Evolutionary conservation across 108 stramenopile genomes (phyloP).

Genomic region (Fistulifera pelliculosa): DNA sequence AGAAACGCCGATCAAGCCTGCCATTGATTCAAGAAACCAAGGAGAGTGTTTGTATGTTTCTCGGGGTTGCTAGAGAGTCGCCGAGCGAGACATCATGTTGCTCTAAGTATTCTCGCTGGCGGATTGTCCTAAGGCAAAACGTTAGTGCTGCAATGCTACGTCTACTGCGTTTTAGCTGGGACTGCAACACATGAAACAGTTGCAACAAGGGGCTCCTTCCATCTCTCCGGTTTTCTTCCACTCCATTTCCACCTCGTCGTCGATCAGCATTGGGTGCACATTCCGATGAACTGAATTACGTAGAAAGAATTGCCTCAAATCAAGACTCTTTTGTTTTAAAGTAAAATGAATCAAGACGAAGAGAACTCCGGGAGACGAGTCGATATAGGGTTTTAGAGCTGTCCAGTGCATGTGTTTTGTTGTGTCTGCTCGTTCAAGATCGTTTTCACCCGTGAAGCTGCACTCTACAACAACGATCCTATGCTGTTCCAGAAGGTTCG

Average conservation of each 20-base stretch:
- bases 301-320: conserved; percentile 23
- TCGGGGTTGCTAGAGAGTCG: too few species aligned
- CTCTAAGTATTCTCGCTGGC: too few species aligned
- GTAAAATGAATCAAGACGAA: conserved; percentile 35
- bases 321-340: conserved; percentile 22
- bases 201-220: too few species aligned
- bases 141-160: too few species aligned
- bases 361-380: conserved; percentile 19
- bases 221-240: conserved; percentile 12
- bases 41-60: too few species aligned
- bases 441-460: conserved; percentile 25
- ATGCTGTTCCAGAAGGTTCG: conserved; percentile 28
- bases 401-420: conserved; percentile 41
- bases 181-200: too few species aligned
- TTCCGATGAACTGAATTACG: conserved; percentile 11
- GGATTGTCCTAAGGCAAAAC: too few species aligned
- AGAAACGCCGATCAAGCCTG: too few species aligned
- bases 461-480: conserved; percentile 31
- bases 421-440: conserved; percentile 14
- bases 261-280: conserved; percentile 35
- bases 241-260: conserved; percentile 22
- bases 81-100: too few species aligned
- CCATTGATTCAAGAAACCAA: too few species aligned
- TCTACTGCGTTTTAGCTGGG: too few species aligned
- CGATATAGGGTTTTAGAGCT: conserved; percentile 24